phyloP scores from a whole-genome alignment of 768 basidiomycete species.

The Punctularia strigosozonata region DNA sequence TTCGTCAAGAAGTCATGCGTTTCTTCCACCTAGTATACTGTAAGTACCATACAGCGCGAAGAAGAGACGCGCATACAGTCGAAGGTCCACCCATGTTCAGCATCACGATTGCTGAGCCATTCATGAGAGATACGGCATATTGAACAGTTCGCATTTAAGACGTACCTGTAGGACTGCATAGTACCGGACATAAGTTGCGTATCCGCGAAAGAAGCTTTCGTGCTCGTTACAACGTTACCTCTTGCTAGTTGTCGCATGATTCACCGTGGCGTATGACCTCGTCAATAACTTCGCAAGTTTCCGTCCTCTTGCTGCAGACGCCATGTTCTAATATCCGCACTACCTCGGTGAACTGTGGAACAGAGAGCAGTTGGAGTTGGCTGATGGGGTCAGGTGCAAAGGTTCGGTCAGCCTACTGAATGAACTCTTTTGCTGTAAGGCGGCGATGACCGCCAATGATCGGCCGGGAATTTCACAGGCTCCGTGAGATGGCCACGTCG shows the following conservation, averaged over 20 bases:
- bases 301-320: no score
- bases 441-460: no score
- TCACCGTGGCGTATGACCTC: conserved; percentile 34
- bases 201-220: conserved; percentile 4
- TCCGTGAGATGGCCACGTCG: no score
- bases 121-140: not conserved
- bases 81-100: conserved; percentile 98
- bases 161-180: conserved; percentile 51
- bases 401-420: no score
- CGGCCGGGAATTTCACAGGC: no score
- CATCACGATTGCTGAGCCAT: conserved; percentile 70
- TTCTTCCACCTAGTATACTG: conserved; percentile 61
- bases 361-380: no score
- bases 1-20: conserved; percentile 88
- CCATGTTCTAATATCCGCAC: no score
- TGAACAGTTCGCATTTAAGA: conserved; percentile 3
- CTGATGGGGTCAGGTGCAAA: no score
- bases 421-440: no score
- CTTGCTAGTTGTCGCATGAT: conserved; percentile 27
- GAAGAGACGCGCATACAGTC: conserved; percentile 40
- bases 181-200: conserved; percentile 16
- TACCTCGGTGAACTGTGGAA: no score
- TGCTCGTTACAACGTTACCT: conserved; percentile 22
- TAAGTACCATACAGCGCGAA: not conserved
- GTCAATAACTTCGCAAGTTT: conserved; percentile 17